Base-by-base conservation (phyloP, 345 rosid genomes). In the Lepidium sativum region DNA sequence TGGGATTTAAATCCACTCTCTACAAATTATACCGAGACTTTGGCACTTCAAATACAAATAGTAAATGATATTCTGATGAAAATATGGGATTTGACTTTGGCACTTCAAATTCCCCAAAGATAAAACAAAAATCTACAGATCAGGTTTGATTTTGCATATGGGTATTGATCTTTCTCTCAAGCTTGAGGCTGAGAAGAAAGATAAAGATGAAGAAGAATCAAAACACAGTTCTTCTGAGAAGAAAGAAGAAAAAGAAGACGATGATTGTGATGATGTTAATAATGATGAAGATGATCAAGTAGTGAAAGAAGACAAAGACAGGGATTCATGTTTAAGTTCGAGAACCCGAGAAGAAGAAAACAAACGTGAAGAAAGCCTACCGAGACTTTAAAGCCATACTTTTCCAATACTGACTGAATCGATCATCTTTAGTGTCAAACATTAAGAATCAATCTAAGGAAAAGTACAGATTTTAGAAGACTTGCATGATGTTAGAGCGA, bases 31-130 rank as follows among this genome's bases (percentile, higher is more conserved):
- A n/a, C n/a, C n/a, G n/a, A n/a, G n/a, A n/a, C n/a, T n/a, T n/a
- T n/a, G n/a, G n/a, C n/a, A n/a, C n/a, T n/a, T n/a, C n/a, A n/a
- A 53, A 73, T 73, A 67, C 77, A 73, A 60, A 73, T 67, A 66
- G 68, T 73, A 73, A 73, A 67, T 68, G 49, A 13, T 52, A 27
- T 41, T 66, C 67, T 65, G 72, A 72, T 58, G 55, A 43, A 41
- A 35, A 65, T 51, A 51, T 57, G 66, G 34, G 53, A 58, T 72
- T 72, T 72, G 76, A 72, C 67, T 72, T 72, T 66, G 18, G 57
- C 29, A 35, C 27, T 27, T 53, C 43, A 60, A 53, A 57, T 5
- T 45, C 63, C 67, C n/a, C n/a, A n/a, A n/a, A n/a, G n/a, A n/a
- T n/a, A n/a, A n/a, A n/a, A n/a, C n/a, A n/a, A 66, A 73, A 48